Base-by-base conservation (phyloP, 495 filamentous ascomycete species). In the Sabuloglossum arenarium region DNA sequence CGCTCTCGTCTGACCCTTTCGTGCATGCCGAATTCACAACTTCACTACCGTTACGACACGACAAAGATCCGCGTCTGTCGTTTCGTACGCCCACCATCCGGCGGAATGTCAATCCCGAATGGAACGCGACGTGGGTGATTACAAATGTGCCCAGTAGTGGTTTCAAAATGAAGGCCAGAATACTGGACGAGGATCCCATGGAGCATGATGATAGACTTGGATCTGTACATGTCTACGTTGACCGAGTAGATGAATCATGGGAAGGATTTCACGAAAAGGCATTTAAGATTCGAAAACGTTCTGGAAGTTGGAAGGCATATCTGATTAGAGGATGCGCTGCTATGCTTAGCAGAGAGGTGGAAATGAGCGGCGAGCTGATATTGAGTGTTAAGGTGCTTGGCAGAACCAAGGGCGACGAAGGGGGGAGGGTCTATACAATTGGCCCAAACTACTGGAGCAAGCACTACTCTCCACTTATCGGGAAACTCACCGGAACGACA, bases 121-220 rank as follows among this genome's bases (percentile, higher is more conserved):
- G 90, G 90, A 77, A 94, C 42, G 75, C 77, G 21, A 79, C 85
- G 31, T 97, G 90, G 90, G 77, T 86, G 34, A 80, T 97, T 31
- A 82, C 85, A 49, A 89, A 94, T 61, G 74, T 97, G 0, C 87
- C 89, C 0, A 69, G 78, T 0, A 77, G 75, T 0, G 89, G 89
- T 0, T 90, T 91, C 64, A 72, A 69, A 56, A 69, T 97, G 47
- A 94, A 94, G 64, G 81, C 81, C 43, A 72, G 83, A 34, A 69
- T 97, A 21, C 86, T 85, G 65, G 90, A 97, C 62, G 90, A 97
- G 63, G 90, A 97, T 65, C 78, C 79, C 32, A 76, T 81, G 0
- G 85, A 94, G 63, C 84, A 86, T 61, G 84, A 97, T 61, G 90
- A 97, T 66, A 76, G 82, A 37, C 73, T 97, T 6, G 90, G 90